These are phyloP conservation scores for Starmerella sirachaensis DNA, from an alignment of 805 yeast species.

Conservation along the genomic window DNA sequence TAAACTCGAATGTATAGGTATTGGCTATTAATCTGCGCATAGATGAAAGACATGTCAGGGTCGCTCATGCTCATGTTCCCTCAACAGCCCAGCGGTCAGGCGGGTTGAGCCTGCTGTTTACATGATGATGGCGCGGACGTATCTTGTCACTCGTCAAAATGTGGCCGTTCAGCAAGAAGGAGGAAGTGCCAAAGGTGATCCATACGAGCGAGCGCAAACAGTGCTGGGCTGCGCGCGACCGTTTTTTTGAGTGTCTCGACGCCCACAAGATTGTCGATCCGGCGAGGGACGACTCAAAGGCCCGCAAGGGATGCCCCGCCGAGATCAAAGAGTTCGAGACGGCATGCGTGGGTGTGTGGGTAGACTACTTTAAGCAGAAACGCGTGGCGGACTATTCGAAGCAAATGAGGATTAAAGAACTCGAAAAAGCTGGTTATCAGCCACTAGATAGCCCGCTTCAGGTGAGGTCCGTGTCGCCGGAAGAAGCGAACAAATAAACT, in stretches of 20 bases:
- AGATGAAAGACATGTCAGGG: no score
- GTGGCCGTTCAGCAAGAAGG: constrained; percentile 38
- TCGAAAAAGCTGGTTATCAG: constrained; percentile 49
- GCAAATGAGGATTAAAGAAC: constrained; percentile 53
- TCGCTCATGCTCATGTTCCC: no score
- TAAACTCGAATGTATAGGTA: no score
- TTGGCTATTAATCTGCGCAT: no score
- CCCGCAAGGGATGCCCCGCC: constrained; percentile 45
- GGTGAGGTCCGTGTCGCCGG: constrained; percentile 13
- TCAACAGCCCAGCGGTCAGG: no score
- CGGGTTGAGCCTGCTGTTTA: no score
- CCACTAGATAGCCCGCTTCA: constrained; percentile 20
- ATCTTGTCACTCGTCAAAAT: constrained; percentile 24
- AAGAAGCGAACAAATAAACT: no score
- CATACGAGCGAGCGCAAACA: constrained; percentile 41
- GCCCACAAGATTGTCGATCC: constrained; percentile 57
- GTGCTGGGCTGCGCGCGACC: constrained; percentile 88
- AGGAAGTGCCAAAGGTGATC: constrained; percentile 33
- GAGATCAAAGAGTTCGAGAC: constrained; percentile 49
- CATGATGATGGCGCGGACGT: no score
- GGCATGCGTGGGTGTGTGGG: constrained; percentile 84
- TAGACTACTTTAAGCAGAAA: constrained; percentile 78
- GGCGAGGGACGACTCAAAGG: constrained; percentile 32
- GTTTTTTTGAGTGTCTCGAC: constrained; percentile 63
- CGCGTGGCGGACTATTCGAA: constrained; percentile 65